Percentiles rank a stretch among this genome's conserved stretches.
These are phyloP conservation scores for Trichoderma atrobrunneum DNA, from an alignment of 2,329 filamentous ascomycete species.

Conservation along the genomic window DNA sequence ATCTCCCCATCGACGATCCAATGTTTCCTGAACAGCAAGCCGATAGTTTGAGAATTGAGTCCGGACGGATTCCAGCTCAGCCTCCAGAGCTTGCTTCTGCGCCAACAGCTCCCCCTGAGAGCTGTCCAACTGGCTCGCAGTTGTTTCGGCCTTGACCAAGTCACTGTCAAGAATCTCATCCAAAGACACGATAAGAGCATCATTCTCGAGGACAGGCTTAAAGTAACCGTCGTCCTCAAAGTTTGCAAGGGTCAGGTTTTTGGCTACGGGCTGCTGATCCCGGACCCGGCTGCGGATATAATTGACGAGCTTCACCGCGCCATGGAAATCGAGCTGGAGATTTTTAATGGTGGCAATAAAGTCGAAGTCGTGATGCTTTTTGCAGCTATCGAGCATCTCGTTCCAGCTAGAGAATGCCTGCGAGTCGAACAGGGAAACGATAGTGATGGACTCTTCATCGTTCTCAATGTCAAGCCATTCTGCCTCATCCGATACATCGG, in stretches of 20 bases:
- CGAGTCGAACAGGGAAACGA: conserved; percentile 68
- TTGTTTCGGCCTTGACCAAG: conserved; percentile 36
- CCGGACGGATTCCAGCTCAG: conserved; percentile 57
- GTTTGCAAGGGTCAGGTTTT: conserved; percentile 57
- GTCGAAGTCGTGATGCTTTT: conserved; percentile 64
- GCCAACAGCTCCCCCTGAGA: conserved; percentile 41
- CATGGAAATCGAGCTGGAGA: conserved; percentile 67
- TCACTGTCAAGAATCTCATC: conserved; percentile 65
- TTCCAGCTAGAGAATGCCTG: conserved; percentile 61
- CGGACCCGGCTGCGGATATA: conserved; percentile 54
- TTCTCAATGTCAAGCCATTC: conserved; percentile 57
- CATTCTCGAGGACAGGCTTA: conserved; percentile 81
- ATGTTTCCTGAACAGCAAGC: conserved; percentile 61
- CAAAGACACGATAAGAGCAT: conserved; percentile 81
- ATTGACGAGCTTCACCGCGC: conserved; percentile 72
- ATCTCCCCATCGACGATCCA: conserved; percentile 63
- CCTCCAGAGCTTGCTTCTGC: conserved; percentile 56
- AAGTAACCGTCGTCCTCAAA: conserved; percentile 79
- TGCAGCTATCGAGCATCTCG: conserved; percentile 68
- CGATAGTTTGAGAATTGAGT: conserved; percentile 65
- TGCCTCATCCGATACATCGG: conserved; percentile 36
- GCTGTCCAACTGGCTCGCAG: conserved; percentile 16
- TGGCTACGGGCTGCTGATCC: conserved; percentile 47
- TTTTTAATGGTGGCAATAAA: conserved; percentile 58
- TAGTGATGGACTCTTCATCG: conserved; percentile 59